Evolutionary conservation across 495 filamentous ascomycete genomes (phyloP), one percentile per base, ranked within the genome.

Genomic region (Bacidia rubella): DNA sequence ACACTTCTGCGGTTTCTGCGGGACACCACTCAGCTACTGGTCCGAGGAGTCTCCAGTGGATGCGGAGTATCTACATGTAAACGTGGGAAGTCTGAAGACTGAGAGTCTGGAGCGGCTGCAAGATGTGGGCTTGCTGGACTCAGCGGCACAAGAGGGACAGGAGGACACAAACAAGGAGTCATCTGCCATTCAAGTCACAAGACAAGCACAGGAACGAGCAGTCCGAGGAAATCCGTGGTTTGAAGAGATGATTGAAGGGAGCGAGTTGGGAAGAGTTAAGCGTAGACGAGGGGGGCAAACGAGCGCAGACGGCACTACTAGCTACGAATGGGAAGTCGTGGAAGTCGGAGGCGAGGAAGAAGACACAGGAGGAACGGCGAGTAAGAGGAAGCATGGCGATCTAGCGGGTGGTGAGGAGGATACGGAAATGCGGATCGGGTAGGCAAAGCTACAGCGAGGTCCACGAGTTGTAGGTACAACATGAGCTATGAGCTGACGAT

Each of bases 1-100:
- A 44, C 78, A 85, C 49, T 95, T 95, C 66, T 95, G 89, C 65
- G 89, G 89, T 0, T 90, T 85, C 68, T 94, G 89, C 62, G 89
- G 89, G 19, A 90, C 86, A 1, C 81, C 81, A 3, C 69, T 95
- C 40, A 80, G 78, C 0, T 83, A 81, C 56, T 94, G 88, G 88
- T 80, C 78, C 47, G 87, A 93, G 61, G 60, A 75, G 11, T 82
- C 84, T 0, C 62, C 56, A 0, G 74, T 71, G 29, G 85, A 90
- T 60, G 80, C 80, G 4, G 78, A 89, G 11, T 87, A 73, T 56
- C 86, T 95, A 62, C 76, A 74, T 24, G 65, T 94, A 42, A 79
- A 86, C 2, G 71, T 95, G 24, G 83, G 83, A 3, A 87, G 80
- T 56, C 68, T 95, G 44, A 58, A 69, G 9, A 71, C 70, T 1